A percentile compares a stretch with the other conserved stretches of the same genome.
phyloP scores from a whole-genome alignment of 1,139 yeast species.

The Protomyces inouyei region DNA sequence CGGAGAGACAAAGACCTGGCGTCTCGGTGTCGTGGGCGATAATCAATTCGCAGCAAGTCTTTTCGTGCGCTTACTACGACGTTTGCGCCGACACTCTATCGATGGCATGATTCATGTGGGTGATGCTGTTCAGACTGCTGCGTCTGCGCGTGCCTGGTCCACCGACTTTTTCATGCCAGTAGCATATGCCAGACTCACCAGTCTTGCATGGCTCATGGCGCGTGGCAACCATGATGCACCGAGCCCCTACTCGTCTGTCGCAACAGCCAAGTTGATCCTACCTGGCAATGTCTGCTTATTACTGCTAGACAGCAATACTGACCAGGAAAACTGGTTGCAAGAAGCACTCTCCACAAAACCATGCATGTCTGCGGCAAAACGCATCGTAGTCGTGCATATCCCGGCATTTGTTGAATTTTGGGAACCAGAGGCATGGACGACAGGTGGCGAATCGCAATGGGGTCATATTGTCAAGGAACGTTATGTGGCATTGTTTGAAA shows the following conservation, averaged over 20 bases:
- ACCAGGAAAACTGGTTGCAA: conserved; percentile 3
- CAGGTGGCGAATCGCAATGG: conserved; percentile 11
- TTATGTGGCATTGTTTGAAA: conserved; percentile 8
- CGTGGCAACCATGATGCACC: conserved; percentile 26
- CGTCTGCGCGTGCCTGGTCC: conserved; percentile 22
- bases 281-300: background rate
- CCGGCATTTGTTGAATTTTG: conserved; percentile 22
- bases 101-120: conserved; percentile 18
- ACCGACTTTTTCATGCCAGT: conserved; percentile 19
- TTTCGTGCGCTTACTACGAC: background rate
- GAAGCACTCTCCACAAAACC: background rate
- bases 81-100: background rate
- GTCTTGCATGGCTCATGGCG: conserved; percentile 18
- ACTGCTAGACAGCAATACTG: conserved; percentile 11
- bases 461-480: conserved; percentile 9
- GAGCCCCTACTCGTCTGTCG: background rate
- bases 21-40: conserved; percentile 22
- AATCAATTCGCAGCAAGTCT: conserved; percentile 22
- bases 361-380: conserved; percentile 7
- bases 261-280: background rate
- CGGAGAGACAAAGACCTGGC: background rate
- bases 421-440: conserved; percentile 13
- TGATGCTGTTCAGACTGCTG: conserved; percentile 22
- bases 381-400: conserved; percentile 23
- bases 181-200: background rate